Evolutionary conservation across 2,329 filamentous ascomycete species (phyloP).

Genomic region (Aureobasidium uvarum): DNA sequence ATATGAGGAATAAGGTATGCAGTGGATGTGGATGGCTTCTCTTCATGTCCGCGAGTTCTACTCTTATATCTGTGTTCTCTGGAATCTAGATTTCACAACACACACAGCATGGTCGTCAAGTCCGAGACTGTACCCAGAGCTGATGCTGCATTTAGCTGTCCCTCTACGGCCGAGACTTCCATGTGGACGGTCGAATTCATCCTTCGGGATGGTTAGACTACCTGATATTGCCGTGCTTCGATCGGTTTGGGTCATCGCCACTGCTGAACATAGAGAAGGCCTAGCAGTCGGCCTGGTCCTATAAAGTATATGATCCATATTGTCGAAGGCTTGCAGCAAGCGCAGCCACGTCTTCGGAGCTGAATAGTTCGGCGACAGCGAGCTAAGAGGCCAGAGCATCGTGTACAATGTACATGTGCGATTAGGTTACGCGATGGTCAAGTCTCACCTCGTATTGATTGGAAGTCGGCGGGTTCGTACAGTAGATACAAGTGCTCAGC

Average conservation of each 20-base stretch:
- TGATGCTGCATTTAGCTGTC: neutral
- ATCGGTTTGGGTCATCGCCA: neutral
- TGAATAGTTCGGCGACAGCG: neutral
- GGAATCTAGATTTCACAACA: neutral
- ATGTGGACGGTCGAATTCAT: neutral
- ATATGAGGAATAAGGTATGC: neutral
- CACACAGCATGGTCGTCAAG: neutral
- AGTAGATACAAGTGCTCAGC: neutral
- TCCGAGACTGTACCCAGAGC: neutral
- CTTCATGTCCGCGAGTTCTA: neutral
- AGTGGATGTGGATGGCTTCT: neutral
- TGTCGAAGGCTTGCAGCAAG: neutral
- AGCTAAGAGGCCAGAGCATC: neutral
- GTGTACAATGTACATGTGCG: neutral
- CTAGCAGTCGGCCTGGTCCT: neutral
- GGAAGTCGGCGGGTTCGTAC: neutral
- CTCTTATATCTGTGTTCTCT: neutral
- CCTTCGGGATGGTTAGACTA: neutral
- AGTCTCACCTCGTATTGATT: neutral
- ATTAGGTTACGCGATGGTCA: neutral
- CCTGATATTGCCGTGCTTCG: neutral
- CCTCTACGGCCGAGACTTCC: neutral
- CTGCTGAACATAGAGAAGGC: neutral
- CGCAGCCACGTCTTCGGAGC: slow-evolving; percentile 5
- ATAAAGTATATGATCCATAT: neutral